Percentiles rank a stretch among this genome's conserved stretches.
phyloP scores from a whole-genome alignment of 2,329 filamentous ascomycete genomes.

The Botrytis byssoidea region DNA sequence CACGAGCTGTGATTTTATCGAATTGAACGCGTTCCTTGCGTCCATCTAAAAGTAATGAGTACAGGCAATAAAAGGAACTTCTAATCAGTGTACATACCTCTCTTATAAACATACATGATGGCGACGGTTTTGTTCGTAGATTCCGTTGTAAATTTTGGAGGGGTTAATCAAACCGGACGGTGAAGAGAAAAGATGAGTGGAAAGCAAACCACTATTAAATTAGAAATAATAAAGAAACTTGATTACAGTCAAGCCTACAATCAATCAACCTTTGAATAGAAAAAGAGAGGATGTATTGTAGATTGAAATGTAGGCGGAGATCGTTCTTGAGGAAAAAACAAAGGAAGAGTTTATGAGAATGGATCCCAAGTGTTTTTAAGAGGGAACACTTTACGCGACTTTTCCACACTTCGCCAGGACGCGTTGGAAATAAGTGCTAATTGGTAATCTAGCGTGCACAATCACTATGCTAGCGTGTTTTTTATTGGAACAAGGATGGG shows the following conservation, averaged over 20 bases:
- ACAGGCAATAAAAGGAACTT: background rate
- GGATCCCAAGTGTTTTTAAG: conserved; percentile 23
- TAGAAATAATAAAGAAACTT: background rate
- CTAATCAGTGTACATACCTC: conserved; percentile 37
- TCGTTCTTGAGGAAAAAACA: conserved; percentile 18
- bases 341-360: conserved; percentile 14
- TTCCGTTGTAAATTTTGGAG: conserved; percentile 21
- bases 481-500: background rate
- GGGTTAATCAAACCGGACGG: conserved; percentile 20
- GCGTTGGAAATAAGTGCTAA: conserved; percentile 20
- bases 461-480: conserved; percentile 7
- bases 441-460: conserved; percentile 17
- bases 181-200: conserved; percentile 4
- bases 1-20: conserved; percentile 99
- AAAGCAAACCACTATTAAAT: conserved; percentile 4
- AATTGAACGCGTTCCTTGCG: conserved; percentile 99
- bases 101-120: conserved; percentile 41
- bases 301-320: conserved; percentile 6
- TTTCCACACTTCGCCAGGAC: conserved; percentile 20
- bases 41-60: conserved; percentile 63
- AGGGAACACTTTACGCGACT: conserved; percentile 23
- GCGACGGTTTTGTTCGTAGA: conserved; percentile 26
- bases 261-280: background rate
- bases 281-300: conserved; percentile 1
- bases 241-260: background rate